phyloP scores from a whole-genome alignment of 495 filamentous ascomycete genomes.

The Aspergillus sparsus region DNA sequence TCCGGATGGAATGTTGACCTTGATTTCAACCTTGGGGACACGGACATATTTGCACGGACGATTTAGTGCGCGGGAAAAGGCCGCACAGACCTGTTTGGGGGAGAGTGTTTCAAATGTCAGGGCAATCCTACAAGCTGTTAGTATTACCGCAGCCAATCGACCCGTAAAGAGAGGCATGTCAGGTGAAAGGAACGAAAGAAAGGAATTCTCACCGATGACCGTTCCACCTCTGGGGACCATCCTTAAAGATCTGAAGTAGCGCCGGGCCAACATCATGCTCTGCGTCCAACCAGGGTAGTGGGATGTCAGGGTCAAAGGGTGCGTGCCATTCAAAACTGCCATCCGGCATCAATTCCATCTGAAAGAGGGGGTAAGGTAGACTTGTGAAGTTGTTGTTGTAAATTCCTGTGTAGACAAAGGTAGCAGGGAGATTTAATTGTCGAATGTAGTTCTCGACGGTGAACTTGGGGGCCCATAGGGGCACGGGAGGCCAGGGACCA shows the following conservation, averaged over 20 bases:
- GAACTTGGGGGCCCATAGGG: constrained; percentile 90
- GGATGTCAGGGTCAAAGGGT: constrained; percentile 84
- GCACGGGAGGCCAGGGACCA: constrained; percentile 79
- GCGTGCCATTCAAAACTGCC: constrained; percentile 92
- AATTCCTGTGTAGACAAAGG: constrained; percentile 93
- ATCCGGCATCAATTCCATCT: constrained; percentile 81
- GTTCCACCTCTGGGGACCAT: constrained; percentile 82
- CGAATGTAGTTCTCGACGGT: constrained; percentile 88
- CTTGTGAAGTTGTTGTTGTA: constrained; percentile 99
- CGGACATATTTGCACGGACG: constrained; percentile 75
- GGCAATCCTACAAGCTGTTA: constrained; percentile 63
- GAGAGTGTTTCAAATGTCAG: constrained; percentile 90
- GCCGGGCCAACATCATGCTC: constrained; percentile 97
- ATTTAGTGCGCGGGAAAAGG: constrained; percentile 75
- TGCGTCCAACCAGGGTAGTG: constrained; percentile 94
- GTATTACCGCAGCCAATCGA: not conserved
- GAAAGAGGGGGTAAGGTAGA: constrained; percentile 87
- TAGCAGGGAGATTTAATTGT: constrained; percentile 77
- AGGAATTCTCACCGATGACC: constrained; percentile 65
- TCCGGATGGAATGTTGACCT: constrained; percentile 80
- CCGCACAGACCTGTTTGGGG: constrained; percentile 75
- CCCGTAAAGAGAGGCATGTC: constrained; percentile 11
- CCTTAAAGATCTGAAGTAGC: constrained; percentile 92
- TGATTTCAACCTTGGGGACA: constrained; percentile 73
- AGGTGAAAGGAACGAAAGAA: not conserved